Conservation (phyloP, 768 basidiomycete species). For the Pholiota microspora region DNA sequence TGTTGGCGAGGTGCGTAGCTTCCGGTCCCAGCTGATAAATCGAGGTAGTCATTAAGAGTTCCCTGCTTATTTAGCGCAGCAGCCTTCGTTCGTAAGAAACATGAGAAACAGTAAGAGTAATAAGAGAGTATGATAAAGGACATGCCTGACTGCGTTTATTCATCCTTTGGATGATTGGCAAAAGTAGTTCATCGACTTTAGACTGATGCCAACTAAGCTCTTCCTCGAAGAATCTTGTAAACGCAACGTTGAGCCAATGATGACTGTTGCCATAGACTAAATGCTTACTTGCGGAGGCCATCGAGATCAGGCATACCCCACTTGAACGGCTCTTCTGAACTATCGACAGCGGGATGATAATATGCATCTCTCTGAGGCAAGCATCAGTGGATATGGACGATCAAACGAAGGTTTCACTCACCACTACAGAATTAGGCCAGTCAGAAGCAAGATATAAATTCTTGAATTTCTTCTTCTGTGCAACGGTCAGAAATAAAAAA, state of each 20-base stretch:
- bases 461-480: conserved; percentile 87
- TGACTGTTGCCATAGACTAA: background rate
- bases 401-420: conserved; percentile 28
- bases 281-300: conserved; percentile 73
- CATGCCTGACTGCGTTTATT: conserved; percentile 73
- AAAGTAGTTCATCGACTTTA: conserved; percentile 88
- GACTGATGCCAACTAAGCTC: conserved; percentile 80
- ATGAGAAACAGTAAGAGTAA: background rate
- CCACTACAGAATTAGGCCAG: conserved; percentile 94
- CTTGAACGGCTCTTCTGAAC: conserved; percentile 90
- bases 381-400: background rate
- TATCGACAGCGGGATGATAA: conserved; percentile 86
- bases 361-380: conserved; percentile 82
- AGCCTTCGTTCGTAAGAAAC: conserved; percentile 33
- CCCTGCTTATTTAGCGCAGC: conserved; percentile 74
- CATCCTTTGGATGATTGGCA: conserved; percentile 90
- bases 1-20: conserved; percentile 75
- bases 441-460: conserved; percentile 74
- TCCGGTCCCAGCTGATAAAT: conserved; percentile 63
- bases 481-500: background rate
- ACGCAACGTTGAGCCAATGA: background rate
- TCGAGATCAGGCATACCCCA: conserved; percentile 98
- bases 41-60: conserved; percentile 74
- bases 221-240: conserved; percentile 59
- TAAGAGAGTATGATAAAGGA: background rate